Base-by-base conservation (phyloP, 768 basidiomycete genomes). In the Tylopilus intermedius region DNA sequence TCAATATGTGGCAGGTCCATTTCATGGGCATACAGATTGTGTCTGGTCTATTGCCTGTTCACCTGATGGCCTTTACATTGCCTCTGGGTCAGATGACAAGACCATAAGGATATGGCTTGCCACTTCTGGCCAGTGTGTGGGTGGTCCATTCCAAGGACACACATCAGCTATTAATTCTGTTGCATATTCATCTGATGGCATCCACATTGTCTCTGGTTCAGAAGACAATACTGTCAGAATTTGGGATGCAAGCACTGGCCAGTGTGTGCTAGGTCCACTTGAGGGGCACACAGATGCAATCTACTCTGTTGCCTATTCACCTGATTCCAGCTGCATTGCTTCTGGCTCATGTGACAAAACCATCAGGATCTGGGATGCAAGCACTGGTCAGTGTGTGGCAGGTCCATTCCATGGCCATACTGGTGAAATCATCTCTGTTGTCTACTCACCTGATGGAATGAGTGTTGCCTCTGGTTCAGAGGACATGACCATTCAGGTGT, bases 1-100 rank as follows among this genome's bases (percentile, higher is more conserved):
- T 13, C 44, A 49, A 29, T 15, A 22, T 54, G 40, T 66, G 40
- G 56, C 40, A 43, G 49, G 46, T 42, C 49, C 55, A 35, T 38
- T 61, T 13, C 29, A 52, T 3, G 59, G 55, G 4, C 62, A 67
- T 2, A 49, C 33, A 41, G 2, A 6, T 22, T 0, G 1, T 4
- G 8, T 41, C 14, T 8, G 0, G 0, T 49, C 48, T 49, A 14
- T 33, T 40, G 38, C 27, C 29, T 49, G 22, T 40, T 40, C 39
- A 5, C 48, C 48, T 40, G 18, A 49, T 49, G 48, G 29, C 1
- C 15, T 2, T 4, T 2, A 40, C 3, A 30, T 41, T 40, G 39
- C 39, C 18, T 41, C 39, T 41, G 29, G 39, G 1, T 40, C 14
- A 3, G 1, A 13, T 1, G 47, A 41, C 5, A 6, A 1, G 0